Evolutionary conservation across 768 basidiomycete genomes (phyloP).

Genomic region (Suillus lakei): DNA sequence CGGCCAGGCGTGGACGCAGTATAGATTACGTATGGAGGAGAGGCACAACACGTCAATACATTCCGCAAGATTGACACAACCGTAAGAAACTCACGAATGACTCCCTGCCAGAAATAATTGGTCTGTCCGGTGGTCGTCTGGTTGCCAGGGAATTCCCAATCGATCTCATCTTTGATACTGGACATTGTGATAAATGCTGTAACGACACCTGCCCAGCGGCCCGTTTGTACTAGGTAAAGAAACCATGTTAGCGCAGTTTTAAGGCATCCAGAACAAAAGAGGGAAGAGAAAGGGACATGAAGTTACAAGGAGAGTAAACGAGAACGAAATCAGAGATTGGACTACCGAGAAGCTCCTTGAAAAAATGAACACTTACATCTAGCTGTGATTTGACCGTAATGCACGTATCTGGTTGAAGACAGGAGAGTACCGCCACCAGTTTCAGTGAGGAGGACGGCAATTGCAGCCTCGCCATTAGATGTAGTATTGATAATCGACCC

Average conservation of each 20-base stretch:
- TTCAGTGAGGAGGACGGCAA: slow-evolving; percentile 71
- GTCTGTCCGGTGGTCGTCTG: slow-evolving; percentile 69
- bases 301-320: not conserved
- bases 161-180: slow-evolving; percentile 83
- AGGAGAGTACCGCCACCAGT: slow-evolving; percentile 77
- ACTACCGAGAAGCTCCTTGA: not conserved
- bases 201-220: slow-evolving; percentile 81
- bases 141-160: slow-evolving; percentile 83
- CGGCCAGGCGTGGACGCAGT: not conserved
- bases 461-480: slow-evolving; percentile 58
- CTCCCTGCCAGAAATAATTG: slow-evolving; percentile 81
- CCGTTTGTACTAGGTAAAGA: slow-evolving; percentile 68
- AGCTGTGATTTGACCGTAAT: slow-evolving; percentile 79
- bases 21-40: not conserved
- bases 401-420: slow-evolving; percentile 79
- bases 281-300: not conserved
- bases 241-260: not conserved
- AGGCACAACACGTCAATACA: not conserved
- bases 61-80: not conserved
- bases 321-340: not conserved
- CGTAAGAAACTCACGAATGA: slow-evolving; percentile 54
- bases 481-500: slow-evolving; percentile 71
- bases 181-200: slow-evolving; percentile 88
- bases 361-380: slow-evolving; percentile 44
- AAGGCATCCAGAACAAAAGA: not conserved